Base-by-base conservation (phyloP, 768 basidiomycete species). In the Mycena latifolia region DNA sequence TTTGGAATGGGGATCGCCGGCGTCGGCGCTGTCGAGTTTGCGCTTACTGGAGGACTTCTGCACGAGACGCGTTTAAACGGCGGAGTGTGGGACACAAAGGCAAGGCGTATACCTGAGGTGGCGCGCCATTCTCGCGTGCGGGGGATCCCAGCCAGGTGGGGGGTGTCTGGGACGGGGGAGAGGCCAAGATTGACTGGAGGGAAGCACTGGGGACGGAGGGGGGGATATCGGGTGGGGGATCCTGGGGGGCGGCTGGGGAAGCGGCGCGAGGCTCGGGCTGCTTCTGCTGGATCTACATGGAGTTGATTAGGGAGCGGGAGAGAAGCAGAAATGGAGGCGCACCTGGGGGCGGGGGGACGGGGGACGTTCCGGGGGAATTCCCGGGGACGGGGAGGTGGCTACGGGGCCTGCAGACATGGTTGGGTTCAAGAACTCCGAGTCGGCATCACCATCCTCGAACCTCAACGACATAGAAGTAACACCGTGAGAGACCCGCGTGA, bases 1-100 rank as follows among this genome's bases (percentile, higher is more conserved):
- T 83, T 94, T 94, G 70, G 81, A 85, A 70, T 93, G 92, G 1
- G 88, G 82, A 72, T 87, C 86, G 67, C 92, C 91, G 4, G 86
- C 81, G 35, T 86, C 85, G 6, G 86, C 79, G 18, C 86, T 85
- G 53, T 94, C 92, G 24, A 92, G 81, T 77, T 93, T 94, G 68
- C 93, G 92, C 78, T 94, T 94, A 45, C 83, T 82, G 35, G 85
- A 82, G 39, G 88, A 81, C 15, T 78, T 61, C 78, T 82, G 69
- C 47, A 60, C 51, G 65, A 37, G 59, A 59, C 55, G 61, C 65
- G 58, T 55, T 61, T 57, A 20, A 35, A 25, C 52, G 43, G 39
- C 55, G 46, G 63, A 29, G 33, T 64, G 56, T 51, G 53, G 46
- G 39, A 27, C 24, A 55, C 33, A 63, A 50, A 63, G 48, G 12